These are phyloP conservation scores for Aristolochia californica DNA, from an alignment of 164 flowering plant species.

Conservation along the genomic window DNA sequence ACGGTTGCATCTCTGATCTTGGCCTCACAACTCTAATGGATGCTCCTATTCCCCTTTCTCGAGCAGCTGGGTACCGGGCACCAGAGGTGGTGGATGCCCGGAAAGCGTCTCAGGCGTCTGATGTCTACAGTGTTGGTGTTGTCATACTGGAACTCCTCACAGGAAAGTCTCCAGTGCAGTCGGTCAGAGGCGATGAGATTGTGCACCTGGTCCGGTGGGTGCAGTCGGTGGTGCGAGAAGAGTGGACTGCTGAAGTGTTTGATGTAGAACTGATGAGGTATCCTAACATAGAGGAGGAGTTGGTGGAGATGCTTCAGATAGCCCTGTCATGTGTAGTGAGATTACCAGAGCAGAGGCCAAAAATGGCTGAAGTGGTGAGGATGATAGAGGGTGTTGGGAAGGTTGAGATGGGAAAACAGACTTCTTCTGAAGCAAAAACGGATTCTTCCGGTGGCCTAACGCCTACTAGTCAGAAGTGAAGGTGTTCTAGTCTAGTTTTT, in stretches of 20 bases:
- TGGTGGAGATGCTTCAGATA: conserved; percentile 80
- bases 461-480: background rate
- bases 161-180: conserved; percentile 62
- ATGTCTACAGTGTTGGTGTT: conserved; percentile 83
- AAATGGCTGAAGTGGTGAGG: conserved; percentile 48
- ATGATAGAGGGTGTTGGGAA: conserved; percentile 59
- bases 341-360: conserved; percentile 70
- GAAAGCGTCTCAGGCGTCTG: conserved; percentile 60
- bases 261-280: conserved; percentile 69
- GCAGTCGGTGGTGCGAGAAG: conserved; percentile 80
- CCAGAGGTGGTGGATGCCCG: conserved; percentile 70
- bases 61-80: conserved; percentile 63
- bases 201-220: conserved; percentile 83
- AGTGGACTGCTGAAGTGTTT: conserved; percentile 96
- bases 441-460: conserved; percentile 7
- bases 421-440: conserved; percentile 16
- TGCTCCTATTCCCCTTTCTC: conserved; percentile 27
- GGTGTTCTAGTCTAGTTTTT: too few species aligned
- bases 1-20: conserved; percentile 71
- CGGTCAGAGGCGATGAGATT: conserved; percentile 40
- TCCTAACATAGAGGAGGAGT: conserved; percentile 75
- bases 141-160: conserved; percentile 78
- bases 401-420: conserved; percentile 22
- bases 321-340: conserved; percentile 61
- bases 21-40: conserved; percentile 58